Percentiles rank a stretch among this genome's conserved stretches.
Evolutionary conservation across 2,329 filamentous ascomycete species (phyloP).

Genomic region (Oidium heveae): DNA sequence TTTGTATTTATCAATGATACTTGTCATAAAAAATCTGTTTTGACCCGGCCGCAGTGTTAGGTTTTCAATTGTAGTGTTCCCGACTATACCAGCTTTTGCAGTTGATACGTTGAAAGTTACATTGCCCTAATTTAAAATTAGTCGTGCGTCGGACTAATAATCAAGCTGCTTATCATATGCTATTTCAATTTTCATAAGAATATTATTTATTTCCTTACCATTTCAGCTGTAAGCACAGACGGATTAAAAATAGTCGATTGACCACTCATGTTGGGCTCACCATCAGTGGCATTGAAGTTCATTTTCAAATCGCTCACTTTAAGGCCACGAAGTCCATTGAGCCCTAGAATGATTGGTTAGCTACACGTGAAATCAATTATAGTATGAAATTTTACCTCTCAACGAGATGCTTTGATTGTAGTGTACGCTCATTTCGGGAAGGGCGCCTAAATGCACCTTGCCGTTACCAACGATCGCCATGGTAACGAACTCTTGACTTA

Average conservation of each 20-base stretch:
- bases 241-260: constrained; percentile 32
- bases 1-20: constrained; percentile 19
- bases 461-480: constrained; percentile 26
- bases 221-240: constrained; percentile 26
- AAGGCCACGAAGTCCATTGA: constrained; percentile 30
- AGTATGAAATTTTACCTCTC: constrained; percentile 20
- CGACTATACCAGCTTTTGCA: constrained; percentile 18
- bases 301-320: constrained; percentile 23
- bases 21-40: constrained; percentile 24
- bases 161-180: too few species aligned
- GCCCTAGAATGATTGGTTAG: constrained; percentile 17
- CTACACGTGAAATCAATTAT: not conserved
- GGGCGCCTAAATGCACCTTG: constrained; percentile 21
- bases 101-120: constrained; percentile 25
- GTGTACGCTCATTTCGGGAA: constrained; percentile 24
- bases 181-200: too few species aligned
- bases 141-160: not conserved
- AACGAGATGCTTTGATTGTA: constrained; percentile 31
- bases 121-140: constrained; percentile 9
- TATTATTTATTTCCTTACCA: constrained; percentile 13
- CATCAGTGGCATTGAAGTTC: constrained; percentile 15
- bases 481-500: constrained; percentile 22
- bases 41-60: constrained; percentile 26
- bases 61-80: constrained; percentile 22
- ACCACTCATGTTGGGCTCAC: constrained; percentile 28